Percentiles rank a stretch among this genome's conserved stretches.
Evolutionary conservation across 257 asterid species (phyloP).

Genomic region (Nyctanthes arbortristis): DNA sequence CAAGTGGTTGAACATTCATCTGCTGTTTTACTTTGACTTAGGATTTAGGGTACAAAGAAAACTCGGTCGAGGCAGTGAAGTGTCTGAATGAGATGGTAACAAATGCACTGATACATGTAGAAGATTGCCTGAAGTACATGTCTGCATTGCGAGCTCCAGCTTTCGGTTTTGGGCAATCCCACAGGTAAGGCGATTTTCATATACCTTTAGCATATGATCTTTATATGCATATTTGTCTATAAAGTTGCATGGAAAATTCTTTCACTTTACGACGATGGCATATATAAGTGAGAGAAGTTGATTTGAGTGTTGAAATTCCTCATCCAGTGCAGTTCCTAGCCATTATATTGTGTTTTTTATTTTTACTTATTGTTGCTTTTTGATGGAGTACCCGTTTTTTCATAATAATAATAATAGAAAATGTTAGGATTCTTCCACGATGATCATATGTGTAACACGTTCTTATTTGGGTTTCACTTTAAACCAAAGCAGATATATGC

Average conservation of each 20-base stretch:
- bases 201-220: too few species aligned
- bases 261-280: not conserved
- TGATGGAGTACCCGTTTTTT: not conserved
- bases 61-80: conserved; percentile 85
- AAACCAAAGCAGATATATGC: too few species aligned
- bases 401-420: too few species aligned
- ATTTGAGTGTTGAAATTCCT: conserved; percentile 1
- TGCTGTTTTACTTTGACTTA: conserved; percentile 35
- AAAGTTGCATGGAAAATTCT: too few species aligned
- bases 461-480: too few species aligned
- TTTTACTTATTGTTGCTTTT: not conserved
- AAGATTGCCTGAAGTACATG: conserved; percentile 79
- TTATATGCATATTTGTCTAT: too few species aligned
- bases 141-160: conserved; percentile 64
- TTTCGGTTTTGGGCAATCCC: conserved; percentile 96
- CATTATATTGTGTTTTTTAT: too few species aligned
- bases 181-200: conserved; percentile 53
- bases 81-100: conserved; percentile 95
- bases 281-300: not conserved
- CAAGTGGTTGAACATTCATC: conserved; percentile 16
- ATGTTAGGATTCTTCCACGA: too few species aligned
- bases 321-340: not conserved
- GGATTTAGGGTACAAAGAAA: conserved; percentile 78
- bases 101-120: too few species aligned
- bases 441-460: too few species aligned